Conservation (phyloP, 140 eudicot species). For the Oenanthe javanica region DNA sequence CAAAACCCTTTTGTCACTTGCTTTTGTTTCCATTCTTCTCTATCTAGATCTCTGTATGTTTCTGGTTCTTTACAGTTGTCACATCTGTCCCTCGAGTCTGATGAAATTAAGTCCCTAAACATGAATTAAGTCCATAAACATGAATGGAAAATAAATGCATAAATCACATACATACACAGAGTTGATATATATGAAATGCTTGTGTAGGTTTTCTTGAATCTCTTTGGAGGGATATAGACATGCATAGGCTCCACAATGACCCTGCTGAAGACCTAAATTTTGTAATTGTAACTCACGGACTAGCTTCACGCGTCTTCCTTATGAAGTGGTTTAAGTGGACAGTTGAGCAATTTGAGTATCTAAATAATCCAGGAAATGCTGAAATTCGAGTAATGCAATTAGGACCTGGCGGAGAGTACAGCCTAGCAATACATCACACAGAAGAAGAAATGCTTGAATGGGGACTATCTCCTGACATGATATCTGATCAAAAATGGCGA, state of each 20-base stretch:
- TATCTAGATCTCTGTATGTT: background rate
- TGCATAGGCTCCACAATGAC: slow-evolving; percentile 56
- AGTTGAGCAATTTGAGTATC: slow-evolving; percentile 78
- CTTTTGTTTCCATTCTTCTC: background rate
- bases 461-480: slow-evolving; percentile 84
- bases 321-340: slow-evolving; percentile 99
- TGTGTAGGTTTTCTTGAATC: slow-evolving; percentile 88
- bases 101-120: background rate
- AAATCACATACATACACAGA: background rate
- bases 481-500: slow-evolving; percentile 70
- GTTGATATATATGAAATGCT: background rate
- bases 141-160: background rate
- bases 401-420: slow-evolving; percentile 85
- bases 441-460: slow-evolving; percentile 65
- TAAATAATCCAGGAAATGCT: slow-evolving; percentile 64
- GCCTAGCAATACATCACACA: slow-evolving; percentile 75
- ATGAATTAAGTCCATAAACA: background rate
- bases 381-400: slow-evolving; percentile 82
- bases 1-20: background rate
- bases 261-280: slow-evolving; percentile 62
- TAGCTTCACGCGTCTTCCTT: slow-evolving; percentile 71
- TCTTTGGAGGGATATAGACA: slow-evolving; percentile 90
- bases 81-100: background rate
- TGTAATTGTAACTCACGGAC: slow-evolving; percentile 75
- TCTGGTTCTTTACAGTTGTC: background rate